Evolutionary conservation across 2,329 filamentous ascomycete genomes (phyloP).

Genomic region (Aspergillus texensis): DNA sequence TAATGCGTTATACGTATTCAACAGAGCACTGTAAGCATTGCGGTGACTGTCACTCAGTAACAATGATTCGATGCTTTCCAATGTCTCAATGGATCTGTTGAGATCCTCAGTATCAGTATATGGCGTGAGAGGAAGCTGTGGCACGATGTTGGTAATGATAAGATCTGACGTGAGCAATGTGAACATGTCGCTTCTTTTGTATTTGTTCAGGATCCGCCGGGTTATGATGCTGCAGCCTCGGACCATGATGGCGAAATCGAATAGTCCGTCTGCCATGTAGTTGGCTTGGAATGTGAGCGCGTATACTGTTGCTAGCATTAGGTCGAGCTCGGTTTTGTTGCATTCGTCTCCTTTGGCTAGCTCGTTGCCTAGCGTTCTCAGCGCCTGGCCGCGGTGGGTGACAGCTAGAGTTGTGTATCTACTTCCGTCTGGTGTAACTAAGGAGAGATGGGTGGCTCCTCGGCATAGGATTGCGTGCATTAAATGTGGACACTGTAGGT

Average conservation of each 20-base stretch:
- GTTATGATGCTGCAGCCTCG: constrained; percentile 36
- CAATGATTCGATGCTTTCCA: constrained; percentile 26
- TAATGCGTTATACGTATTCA: constrained; percentile 22
- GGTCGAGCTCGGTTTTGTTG: constrained; percentile 26
- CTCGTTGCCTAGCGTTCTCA: constrained; percentile 62
- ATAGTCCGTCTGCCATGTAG: constrained; percentile 36
- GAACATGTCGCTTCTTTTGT: constrained; percentile 22
- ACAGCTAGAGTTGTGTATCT: constrained; percentile 62
- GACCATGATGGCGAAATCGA: constrained; percentile 40
- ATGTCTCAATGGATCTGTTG: constrained; percentile 18
- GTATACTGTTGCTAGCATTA: constrained; percentile 38
- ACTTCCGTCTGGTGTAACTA: constrained; percentile 53
- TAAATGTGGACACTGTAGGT: constrained; percentile 57
- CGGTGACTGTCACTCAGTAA: constrained; percentile 37
- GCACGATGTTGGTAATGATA: constrained; percentile 1
- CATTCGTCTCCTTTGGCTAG: constrained; percentile 35
- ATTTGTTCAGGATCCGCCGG: constrained; percentile 34
- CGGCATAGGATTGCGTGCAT: constrained; percentile 73
- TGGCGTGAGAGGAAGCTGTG: constrained; percentile 10
- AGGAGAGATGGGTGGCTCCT: constrained; percentile 61
- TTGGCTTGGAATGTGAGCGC: constrained; percentile 37
- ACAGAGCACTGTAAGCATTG: constrained; percentile 24
- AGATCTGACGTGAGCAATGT: constrained; percentile 9
- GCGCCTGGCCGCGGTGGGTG: constrained; percentile 66
- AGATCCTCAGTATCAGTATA: constrained; percentile 11